Base-by-base conservation (phyloP, 306 rosid species). In the Cicer bijugum region DNA sequence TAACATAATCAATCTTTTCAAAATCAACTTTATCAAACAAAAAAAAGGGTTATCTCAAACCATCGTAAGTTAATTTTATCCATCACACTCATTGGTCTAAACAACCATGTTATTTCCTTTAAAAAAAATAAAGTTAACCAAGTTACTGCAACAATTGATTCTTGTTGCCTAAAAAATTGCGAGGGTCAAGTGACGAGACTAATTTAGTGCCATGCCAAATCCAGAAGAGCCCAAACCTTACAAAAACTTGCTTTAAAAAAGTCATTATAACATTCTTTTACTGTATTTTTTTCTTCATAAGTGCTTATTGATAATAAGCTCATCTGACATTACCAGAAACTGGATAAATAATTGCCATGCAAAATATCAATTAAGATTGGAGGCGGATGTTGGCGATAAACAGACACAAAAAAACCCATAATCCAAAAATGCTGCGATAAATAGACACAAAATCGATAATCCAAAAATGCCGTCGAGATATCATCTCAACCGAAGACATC, bases 351-450 rank as follows among this genome's bases (percentile, higher is more conserved):
- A 16, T 9, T 16, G 33, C 59, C 11, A 8, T 53, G 9, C 6
- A 16, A 8, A 11, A 53, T 28, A 28, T 28, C 35, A 28, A 28
- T 3, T 28, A 39, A 20, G 19, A 7, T 40, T 38, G 28, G 12
- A 38, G 40, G 35, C 40, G 9, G 43, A 2, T 69, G 10, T 28
- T 15, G 23, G 43, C 64, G 16, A 20, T 14, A 71, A 37, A 76
- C 11, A 65, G 38, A 47, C 39, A 44, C 6, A 61, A 68, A 72
- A 72, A 38, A 80, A 58, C 39, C 15, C 20, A 73, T 40, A 39
- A 53, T 53, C 75, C 62, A 77, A 74, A 79, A 75, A 62, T 58
- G 77, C 56, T 39, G 65, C 42, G 15, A 20, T 14, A 71, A 20
- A 76, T n/a, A 65, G 23, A 47, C 39, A 44, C 72, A 72, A 38